phyloP scores from a whole-genome alignment of 1,284 basidiomycete species.

The Moesziomyces parantarcticus region DNA sequence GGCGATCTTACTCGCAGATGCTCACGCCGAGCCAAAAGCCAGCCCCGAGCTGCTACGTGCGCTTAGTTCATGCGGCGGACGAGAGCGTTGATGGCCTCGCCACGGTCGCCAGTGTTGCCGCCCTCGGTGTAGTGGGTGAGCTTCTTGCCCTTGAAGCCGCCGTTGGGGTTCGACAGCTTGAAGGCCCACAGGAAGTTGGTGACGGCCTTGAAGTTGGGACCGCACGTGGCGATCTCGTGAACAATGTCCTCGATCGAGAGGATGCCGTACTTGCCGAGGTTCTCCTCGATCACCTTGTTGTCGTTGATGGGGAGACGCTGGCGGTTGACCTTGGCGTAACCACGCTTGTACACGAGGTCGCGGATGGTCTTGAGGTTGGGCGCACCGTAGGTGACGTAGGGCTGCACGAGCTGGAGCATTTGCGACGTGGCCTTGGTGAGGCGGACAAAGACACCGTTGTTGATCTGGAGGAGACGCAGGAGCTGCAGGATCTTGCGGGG shows the following conservation, averaged over 20 bases:
- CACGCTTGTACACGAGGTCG: conserved; percentile 99
- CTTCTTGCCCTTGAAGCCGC: conserved; percentile 96
- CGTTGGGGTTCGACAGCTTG: conserved; percentile 98
- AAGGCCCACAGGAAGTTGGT: conserved; percentile 93
- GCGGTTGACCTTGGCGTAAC: conserved; percentile 97
- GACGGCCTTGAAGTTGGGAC: conserved; percentile 98
- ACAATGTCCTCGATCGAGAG: conserved; percentile 98
- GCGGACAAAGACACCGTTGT: conserved; percentile 99
- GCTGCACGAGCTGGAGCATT: conserved; percentile 97
- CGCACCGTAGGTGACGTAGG: conserved; percentile 89
- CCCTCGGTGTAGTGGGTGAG: conserved; percentile 76
- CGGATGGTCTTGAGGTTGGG: conserved; percentile 96
- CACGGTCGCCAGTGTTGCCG: conserved; percentile 91
- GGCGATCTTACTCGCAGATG: conserved; percentile 1
- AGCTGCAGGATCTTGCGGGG: conserved; percentile 99
- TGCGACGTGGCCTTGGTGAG: conserved; percentile 95
- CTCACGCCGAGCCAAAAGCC: not conserved
- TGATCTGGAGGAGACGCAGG: conserved; percentile 98
- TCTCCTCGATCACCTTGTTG: conserved; percentile 91
- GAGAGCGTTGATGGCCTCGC: conserved; percentile 95
- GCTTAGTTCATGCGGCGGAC: conserved; percentile 83
- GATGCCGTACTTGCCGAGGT: conserved; percentile 94
- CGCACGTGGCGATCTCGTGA: conserved; percentile 94
- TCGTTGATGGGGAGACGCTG: conserved; percentile 95
- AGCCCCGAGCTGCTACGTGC: conserved; percentile 2